A percentile compares a stretch with the other conserved stretches of the same genome.
Conservation (phyloP, 331 rosid genomes). For the Stylosanthes scabra region DNA sequence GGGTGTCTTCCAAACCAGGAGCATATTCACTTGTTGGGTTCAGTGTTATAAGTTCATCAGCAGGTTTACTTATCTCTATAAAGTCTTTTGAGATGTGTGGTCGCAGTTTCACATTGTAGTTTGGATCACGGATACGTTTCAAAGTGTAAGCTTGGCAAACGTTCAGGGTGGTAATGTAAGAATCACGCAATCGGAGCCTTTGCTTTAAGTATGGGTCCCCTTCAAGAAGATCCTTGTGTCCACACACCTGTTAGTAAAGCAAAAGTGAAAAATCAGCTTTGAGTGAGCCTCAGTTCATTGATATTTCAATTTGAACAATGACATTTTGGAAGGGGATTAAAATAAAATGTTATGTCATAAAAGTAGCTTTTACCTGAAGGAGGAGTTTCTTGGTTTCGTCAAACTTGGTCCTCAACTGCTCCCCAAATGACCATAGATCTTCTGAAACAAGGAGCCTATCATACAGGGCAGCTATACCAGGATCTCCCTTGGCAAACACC, state of each 20-base stretch:
- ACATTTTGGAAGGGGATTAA: not conserved
- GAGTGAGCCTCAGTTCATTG: not conserved
- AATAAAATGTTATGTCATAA: conserved; percentile 17
- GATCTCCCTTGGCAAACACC: conserved; percentile 99
- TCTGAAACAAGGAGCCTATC: conserved; percentile 89
- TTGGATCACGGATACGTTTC: conserved; percentile 84
- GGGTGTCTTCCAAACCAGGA: conserved; percentile 96
- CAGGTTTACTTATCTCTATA: conserved; percentile 61
- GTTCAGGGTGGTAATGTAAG: conserved; percentile 86
- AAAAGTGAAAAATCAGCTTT: conserved; percentile 22
- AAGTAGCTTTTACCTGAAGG: conserved; percentile 65
- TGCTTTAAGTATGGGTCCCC: conserved; percentile 88
- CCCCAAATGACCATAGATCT: conserved; percentile 77
- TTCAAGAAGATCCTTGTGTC: conserved; percentile 89
- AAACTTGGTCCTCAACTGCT: conserved; percentile 62
- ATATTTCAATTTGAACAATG: not conserved
- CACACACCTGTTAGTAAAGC: conserved; percentile 66
- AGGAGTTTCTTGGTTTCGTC: conserved; percentile 84
- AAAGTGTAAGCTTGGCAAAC: conserved; percentile 94
- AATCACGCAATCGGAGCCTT: conserved; percentile 80
- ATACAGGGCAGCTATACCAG: conserved; percentile 80
- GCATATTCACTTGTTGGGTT: conserved; percentile 94
- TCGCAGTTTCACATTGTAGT: conserved; percentile 60
- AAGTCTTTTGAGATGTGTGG: conserved; percentile 75
- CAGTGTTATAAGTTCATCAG: conserved; percentile 78